Percentiles rank a stretch among this genome's conserved stretches.
Conservation (phyloP, 331 rosid species). For the Acacia pycnantha region DNA sequence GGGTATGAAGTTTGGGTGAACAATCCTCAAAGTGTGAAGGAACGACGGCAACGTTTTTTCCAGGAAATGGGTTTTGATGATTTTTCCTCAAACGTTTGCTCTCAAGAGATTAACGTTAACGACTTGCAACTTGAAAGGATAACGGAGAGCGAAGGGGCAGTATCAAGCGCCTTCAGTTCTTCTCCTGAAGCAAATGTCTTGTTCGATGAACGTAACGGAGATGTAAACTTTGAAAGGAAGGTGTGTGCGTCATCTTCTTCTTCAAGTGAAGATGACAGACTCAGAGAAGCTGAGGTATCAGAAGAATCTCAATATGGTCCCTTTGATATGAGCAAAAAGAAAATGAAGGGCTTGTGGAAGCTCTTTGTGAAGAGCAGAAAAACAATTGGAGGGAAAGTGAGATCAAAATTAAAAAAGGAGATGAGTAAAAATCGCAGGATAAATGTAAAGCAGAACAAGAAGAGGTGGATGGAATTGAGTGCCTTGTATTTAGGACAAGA, state of each 20-base stretch:
- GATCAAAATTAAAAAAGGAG: slow-evolving; percentile 31
- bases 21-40: slow-evolving; percentile 75
- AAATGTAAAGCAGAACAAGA: slow-evolving; percentile 53
- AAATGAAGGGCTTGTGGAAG: slow-evolving; percentile 59
- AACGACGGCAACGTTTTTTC: slow-evolving; percentile 63
- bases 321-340: slow-evolving; percentile 32
- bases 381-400: slow-evolving; percentile 24
- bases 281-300: slow-evolving; percentile 29
- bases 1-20: slow-evolving; percentile 64
- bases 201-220: slow-evolving; percentile 25
- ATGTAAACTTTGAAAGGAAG: slow-evolving; percentile 20
- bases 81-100: slow-evolving; percentile 33
- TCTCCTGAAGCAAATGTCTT: slow-evolving; percentile 22
- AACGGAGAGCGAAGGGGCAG: slow-evolving; percentile 46
- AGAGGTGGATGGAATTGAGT: slow-evolving; percentile 61
- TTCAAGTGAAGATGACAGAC: slow-evolving; percentile 23
- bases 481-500: slow-evolving; percentile 67
- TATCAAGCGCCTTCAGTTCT: slow-evolving; percentile 35
- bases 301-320: slow-evolving; percentile 25
- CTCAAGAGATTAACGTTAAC: slow-evolving; percentile 24
- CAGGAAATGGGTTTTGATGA: slow-evolving; percentile 51
- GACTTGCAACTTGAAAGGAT: slow-evolving; percentile 35
- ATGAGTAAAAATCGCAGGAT: slow-evolving; percentile 30
- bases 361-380: slow-evolving; percentile 36
- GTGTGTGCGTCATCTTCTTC: slow-evolving; percentile 26